Evolutionary conservation across 768 basidiomycete genomes (phyloP), one percentile per base, ranked within the genome.

Genomic region (Boletellus sp.): DNA sequence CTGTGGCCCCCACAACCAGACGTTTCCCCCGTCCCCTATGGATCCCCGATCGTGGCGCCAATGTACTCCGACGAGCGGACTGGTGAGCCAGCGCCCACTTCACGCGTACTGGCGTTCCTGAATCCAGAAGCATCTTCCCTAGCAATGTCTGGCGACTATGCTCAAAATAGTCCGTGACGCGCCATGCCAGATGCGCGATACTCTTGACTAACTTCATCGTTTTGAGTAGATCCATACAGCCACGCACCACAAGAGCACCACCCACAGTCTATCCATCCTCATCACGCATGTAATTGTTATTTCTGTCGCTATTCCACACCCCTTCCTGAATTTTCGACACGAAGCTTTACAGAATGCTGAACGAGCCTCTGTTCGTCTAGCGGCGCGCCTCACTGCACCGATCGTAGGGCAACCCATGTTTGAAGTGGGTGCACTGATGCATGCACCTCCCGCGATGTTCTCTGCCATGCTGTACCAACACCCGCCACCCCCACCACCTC

Each of bases 41-140:
- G 67, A 35, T 62, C 74, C n/a, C 68, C 75, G 47, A 69, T 70
- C 42, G 61, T 78, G 34, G 52, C 75, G 8, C 72, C 74, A 57
- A 72, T 78, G 63, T 81, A 78, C 64, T 75, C 81, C 48, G 80
- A 78, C 56, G 80, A 83, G 58, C 77, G 80, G 52, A 74, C 78
- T 46, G 74, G 83, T 82, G 60, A 61, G 76, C 42, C 43, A 17
- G 42, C 47, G 43, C 48, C 45, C 42, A 50, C 49, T 48, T 42
- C 39, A 42, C 48, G 35, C 52, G 45, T 41, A 38, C 15, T 47
- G 32, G 51, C 45, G 45, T 56, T 40, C 43, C 55, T 57, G 52
- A 54, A 51, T 58, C 36, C 51, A 50, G 44, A 56, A 54, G 56
- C 52, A 13, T 45, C 51, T 33, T 46, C 54, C 41, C 47, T 61